Conservation (phyloP, 2,329 filamentous ascomycete genomes). For the Aureobasidium sp. region DNA sequence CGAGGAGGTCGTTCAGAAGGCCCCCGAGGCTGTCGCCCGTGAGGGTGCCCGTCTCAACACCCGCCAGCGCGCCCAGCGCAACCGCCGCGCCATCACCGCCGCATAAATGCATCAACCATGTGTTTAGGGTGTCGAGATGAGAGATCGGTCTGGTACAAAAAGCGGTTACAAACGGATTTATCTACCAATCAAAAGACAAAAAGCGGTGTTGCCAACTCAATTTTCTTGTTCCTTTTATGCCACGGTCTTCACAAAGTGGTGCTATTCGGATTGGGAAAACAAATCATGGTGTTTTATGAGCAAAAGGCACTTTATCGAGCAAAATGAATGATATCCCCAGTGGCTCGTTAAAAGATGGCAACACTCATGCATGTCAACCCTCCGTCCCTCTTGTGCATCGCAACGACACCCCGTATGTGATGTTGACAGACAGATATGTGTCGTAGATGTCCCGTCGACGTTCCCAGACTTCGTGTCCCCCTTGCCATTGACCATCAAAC, state of each 20-base stretch:
- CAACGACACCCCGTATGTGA: too few relatives aligned
- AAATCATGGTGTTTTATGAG: not conserved
- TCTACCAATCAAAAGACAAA: conserved; percentile 11
- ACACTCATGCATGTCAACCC: conserved; percentile 2
- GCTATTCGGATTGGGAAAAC: not conserved
- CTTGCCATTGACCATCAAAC: too few relatives aligned
- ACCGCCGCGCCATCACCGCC: conserved; percentile 54
- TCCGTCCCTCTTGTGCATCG: not conserved
- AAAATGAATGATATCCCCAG: conserved; percentile 5
- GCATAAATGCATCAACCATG: conserved; percentile 21
- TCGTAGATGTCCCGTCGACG: too few relatives aligned
- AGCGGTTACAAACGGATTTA: conserved; percentile 9
- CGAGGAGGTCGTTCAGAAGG: conserved; percentile 93
- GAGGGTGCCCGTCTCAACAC: conserved; percentile 63
- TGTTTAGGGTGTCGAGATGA: not conserved
- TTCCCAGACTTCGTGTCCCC: too few relatives aligned
- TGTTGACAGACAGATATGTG: too few relatives aligned
- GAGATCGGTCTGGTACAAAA: conserved; percentile 10
- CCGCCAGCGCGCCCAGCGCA: conserved; percentile 76
- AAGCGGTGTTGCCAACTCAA: conserved; percentile 5
- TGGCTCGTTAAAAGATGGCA: conserved; percentile 8
- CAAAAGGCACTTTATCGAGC: not conserved
- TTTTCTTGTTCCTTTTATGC: not conserved
- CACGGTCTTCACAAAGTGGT: not conserved
- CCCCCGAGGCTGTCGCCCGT: conserved; percentile 54